Evolutionary conservation across 805 yeast species (phyloP), one percentile per base, ranked within the genome.

Genomic region (Blastobotrys peoriensis): DNA sequence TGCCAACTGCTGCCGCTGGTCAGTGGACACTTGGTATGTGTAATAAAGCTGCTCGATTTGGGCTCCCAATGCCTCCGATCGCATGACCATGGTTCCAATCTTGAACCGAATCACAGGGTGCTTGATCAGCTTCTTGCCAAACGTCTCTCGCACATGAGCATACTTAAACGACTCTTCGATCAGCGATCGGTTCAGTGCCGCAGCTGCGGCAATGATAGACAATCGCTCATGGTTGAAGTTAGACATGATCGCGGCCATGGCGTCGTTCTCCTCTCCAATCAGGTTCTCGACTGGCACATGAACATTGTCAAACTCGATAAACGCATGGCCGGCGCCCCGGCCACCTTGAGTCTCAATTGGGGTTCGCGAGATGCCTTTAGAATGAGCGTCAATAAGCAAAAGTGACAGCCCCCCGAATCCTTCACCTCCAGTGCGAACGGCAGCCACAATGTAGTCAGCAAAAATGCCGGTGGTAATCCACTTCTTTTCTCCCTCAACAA

Each of bases 191-290:
- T 64, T 50, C 43, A 58, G 45, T 13, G 67, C 52, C 35, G 49
- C 45, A n/a, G 65, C 67, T 46, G 63, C 67, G 36, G 52, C 54
- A 34, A 61, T 53, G 41, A 63, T 59, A 20, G 61, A 57, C 38
- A 64, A 52, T 5, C 68, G 62, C 51, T 63, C 68, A 46, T 63
- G 68, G 52, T 63, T 63, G 54, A 63, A 63, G 53, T 63, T 63
- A 33, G 63, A 50, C 60, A 63, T 60, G 38, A 63, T 56, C 20
- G 54, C 61, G 49, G 56, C 57, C 55, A 63, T 64, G 9, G 68
- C 68, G 25, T 56, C 51, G 51, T 63, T 63, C 41, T 55, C 63
- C 34, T 49, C 50, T 27, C 67, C 66, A 4, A 63, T 45, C 13
- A 64, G 47, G 43, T 62, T 56, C 30, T 46, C 62, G 21, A 49